Percentiles rank a stretch among this genome's conserved stretches.
Conservation (phyloP, 139 green algal species). For the Chlamydomonas schloesseri region DNA sequence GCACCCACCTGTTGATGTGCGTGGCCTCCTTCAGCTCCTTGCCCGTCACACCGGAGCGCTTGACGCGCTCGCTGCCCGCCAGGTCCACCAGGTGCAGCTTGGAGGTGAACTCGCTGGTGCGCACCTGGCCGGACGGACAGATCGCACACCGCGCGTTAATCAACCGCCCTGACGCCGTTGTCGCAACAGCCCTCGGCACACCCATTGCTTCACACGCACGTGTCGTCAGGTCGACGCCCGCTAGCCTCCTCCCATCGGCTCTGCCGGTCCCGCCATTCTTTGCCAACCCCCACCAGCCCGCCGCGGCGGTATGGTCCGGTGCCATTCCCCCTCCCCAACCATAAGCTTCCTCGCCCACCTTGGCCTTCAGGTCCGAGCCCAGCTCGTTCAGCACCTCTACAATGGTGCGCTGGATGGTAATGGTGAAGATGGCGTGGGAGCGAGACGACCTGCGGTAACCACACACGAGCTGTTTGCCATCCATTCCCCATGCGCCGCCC, state of each 20-base stretch:
- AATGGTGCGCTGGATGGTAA: conserved; percentile 67
- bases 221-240: too few relatives aligned
- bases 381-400: conserved; percentile 69
- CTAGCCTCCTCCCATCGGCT: too few relatives aligned
- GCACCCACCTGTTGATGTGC: conserved; percentile 72
- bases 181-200: too few relatives aligned
- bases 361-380: conserved; percentile 54
- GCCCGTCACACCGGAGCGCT: conserved; percentile 68
- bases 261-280: too few relatives aligned
- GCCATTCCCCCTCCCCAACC: too few relatives aligned
- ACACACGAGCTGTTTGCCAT: too few relatives aligned
- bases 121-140: conserved; percentile 31
- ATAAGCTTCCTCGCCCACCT: conserved; percentile 25
- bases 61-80: conserved; percentile 62
- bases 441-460: conserved; percentile 59
- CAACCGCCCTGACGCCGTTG: too few relatives aligned
- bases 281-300: too few relatives aligned
- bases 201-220: too few relatives aligned
- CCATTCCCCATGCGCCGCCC: too few relatives aligned
- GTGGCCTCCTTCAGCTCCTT: conserved; percentile 78
- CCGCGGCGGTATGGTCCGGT: too few relatives aligned
- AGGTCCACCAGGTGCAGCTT: conserved; percentile 81
- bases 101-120: conserved; percentile 59
- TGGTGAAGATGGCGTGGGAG: conserved; percentile 81
- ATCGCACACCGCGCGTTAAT: neutral